Evolutionary conservation across 768 basidiomycete genomes (phyloP), one percentile per base, ranked within the genome.

Genomic region (Fibroporia radiculosa): DNA sequence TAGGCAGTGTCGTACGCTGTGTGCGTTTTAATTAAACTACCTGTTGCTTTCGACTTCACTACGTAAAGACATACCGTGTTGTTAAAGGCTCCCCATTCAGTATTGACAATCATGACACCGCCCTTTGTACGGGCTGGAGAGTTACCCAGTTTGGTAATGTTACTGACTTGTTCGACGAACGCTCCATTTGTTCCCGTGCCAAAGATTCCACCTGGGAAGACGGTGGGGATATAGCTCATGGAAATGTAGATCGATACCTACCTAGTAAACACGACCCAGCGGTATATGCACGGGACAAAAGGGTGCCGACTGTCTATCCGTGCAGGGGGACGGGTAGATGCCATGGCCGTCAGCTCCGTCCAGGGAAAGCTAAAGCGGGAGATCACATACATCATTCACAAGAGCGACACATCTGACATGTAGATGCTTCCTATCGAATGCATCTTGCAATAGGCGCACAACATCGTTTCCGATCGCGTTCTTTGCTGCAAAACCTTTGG

Each of bases 181-280:
- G 96, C 96, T 24, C 96, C 96, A 59, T 99, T 99, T 4, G 96
- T 98, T 14, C 96, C 96, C 0, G 96, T 99, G 20, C 96, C 96
- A 60, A 98, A 98, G 56, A 98, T 98, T 44, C 84, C 84, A 37
- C 84, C 57, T 61, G 35, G 14, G 36, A 14, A 7, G n/a, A n/a
- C n/a, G n/a, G n/a, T n/a, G n/a, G n/a, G n/a, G n/a, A n/a, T n/a
- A n/a, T n/a, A n/a, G n/a, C n/a, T n/a, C n/a, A n/a, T n/a, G n/a
- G 23, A n/a, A 6, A 39, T 18, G 38, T 4, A 41, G 25, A 33
- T n/a, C n/a, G n/a, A 10, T 7, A 50, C 61, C 34, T 48, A 60
- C 62, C 87, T 26, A 93, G 76, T 13, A 92, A 69, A 56, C 90
- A 95, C 5, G 87, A 87, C 16, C 96, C 96, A 3, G 81, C 77